Evolutionary conservation across 2,329 filamentous ascomycete genomes (phyloP), one percentile per base, ranked within the genome.

Genomic region (Aspergillus ochraceus): DNA sequence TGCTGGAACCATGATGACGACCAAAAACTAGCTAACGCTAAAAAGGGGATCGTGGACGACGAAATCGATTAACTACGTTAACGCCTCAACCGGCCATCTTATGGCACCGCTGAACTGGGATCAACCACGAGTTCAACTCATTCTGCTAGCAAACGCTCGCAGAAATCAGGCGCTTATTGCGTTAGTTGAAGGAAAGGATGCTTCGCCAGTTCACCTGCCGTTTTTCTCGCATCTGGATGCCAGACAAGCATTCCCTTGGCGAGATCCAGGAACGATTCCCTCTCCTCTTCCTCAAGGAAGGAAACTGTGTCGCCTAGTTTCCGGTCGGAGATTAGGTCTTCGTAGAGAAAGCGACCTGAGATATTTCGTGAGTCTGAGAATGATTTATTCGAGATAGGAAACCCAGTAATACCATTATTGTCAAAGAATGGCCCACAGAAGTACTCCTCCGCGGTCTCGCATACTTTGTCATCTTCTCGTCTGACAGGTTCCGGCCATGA

Each of bases 391-490:
- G 5, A 64, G 55, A 65, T 57, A 59, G 52, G 51, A 56, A 64
- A 45, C n/a, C 22, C 12, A 66, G 5, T 42, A 42, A 42, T 71
- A 74, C 70, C 68, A 57, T 74, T 60, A 45, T 64, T 54, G 49
- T 74, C 67, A 69, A 78, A 77, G 55, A 78, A 76, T 53, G 71
- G 74, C 56, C 75, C 72, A 60, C 66, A 59, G 49, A 73, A 77
- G 59, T 72, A 78, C 60, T 75, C 66, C 52, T 71, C 65, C 52
- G 71, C 67, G 2, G 65, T 77, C 57, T 70, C 36, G 60, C 71
- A 78, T 61, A 72, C 36, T 58, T 52, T 71, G 46, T 61, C 64
- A 24, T 70, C 69, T 66, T 69, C 67, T 61, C 65, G 61, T 66
- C 60, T 65, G 54, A 76, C 58, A 62, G 69, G 60, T 59, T 69